A percentile compares a stretch with the other conserved stretches of the same genome.
phyloP scores from a whole-genome alignment of 1,139 yeast species.

The Spencermartinsiella ligniputridi region DNA sequence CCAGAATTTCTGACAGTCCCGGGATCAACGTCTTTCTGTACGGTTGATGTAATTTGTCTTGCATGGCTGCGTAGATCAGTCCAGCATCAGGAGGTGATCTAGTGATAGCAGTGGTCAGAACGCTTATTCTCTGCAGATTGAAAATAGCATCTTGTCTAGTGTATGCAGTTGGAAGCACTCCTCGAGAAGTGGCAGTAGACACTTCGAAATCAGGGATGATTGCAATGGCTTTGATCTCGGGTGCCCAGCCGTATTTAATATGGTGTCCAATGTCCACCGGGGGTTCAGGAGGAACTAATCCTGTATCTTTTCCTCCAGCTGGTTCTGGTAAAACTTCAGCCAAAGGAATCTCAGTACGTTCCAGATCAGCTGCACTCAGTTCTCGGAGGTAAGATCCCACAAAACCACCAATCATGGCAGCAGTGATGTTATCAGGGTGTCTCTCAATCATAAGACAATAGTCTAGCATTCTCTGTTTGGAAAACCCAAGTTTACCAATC shows the following conservation, averaged over 20 bases:
- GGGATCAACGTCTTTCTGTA: conserved; percentile 89
- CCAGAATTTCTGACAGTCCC: conserved; percentile 76
- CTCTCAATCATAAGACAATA: conserved; percentile 95
- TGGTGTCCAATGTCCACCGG: conserved; percentile 89
- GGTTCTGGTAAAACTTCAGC: conserved; percentile 78
- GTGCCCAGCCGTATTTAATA: conserved; percentile 78
- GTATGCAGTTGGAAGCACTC: conserved; percentile 78
- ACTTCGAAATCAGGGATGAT: conserved; percentile 93
- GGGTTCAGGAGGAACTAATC: conserved; percentile 69
- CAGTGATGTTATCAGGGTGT: conserved; percentile 97
- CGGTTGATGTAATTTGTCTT: conserved; percentile 93
- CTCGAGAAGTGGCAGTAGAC: conserved; percentile 85
- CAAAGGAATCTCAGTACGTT: conserved; percentile 74
- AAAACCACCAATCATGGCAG: conserved; percentile 98
- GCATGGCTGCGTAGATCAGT: conserved; percentile 90
- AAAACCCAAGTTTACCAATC: conserved; percentile 65
- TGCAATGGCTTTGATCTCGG: conserved; percentile 78
- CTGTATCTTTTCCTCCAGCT: conserved; percentile 63
- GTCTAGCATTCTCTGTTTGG: conserved; percentile 81
- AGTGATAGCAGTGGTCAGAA: conserved; percentile 77
- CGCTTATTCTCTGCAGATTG: conserved; percentile 76
- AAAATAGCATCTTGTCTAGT: conserved; percentile 80
- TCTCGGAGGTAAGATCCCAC: conserved; percentile 92
- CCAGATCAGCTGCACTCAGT: conserved; percentile 62
- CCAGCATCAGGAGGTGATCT: conserved; percentile 76